A percentile compares a stretch with the other conserved stretches of the same genome.
phyloP scores from a whole-genome alignment of 345 rosid species.

The Brassica incana region DNA sequence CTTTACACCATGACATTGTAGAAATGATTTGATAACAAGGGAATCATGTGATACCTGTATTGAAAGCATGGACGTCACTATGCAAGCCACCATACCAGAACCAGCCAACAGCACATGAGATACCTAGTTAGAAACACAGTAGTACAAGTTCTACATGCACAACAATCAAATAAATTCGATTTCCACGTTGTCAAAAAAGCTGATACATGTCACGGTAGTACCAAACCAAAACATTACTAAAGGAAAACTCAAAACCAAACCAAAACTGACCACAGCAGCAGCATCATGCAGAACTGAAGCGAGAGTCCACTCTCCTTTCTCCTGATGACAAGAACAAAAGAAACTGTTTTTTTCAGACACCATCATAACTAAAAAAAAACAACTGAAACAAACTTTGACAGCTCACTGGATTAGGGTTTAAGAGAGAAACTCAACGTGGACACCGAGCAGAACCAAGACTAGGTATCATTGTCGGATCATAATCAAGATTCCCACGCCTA shows the following conservation, averaged over 20 bases:
- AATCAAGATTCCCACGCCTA: slow-evolving; percentile 61
- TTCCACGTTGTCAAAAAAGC: too few relatives aligned
- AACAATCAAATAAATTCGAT: background rate
- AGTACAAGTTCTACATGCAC: background rate
- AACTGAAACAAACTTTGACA: background rate
- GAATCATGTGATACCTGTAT: slow-evolving; percentile 54
- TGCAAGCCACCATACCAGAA: slow-evolving; percentile 84
- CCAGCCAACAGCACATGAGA: slow-evolving; percentile 69
- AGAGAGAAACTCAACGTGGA: slow-evolving; percentile 91
- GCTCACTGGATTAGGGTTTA: slow-evolving; percentile 61
- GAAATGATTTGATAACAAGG: background rate
- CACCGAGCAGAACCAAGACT: slow-evolving; percentile 92
- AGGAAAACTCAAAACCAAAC: too few relatives aligned
- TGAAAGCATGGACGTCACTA: slow-evolving; percentile 80
- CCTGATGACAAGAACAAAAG: slow-evolving; percentile 43
- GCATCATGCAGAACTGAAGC: slow-evolving; percentile 84
- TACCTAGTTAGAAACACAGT: slow-evolving; percentile 22
- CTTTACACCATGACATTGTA: background rate
- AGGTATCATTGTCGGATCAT: slow-evolving; percentile 87
- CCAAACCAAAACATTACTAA: too few relatives aligned
- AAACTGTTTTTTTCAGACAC: background rate
- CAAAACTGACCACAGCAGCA: slow-evolving; percentile 63
- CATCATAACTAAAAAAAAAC: background rate
- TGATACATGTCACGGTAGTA: too few relatives aligned
- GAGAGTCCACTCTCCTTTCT: slow-evolving; percentile 72